A percentile compares a stretch with the other conserved stretches of the same genome.
Evolutionary conservation across 2,329 filamentous ascomycete genomes (phyloP).

Genomic region (Fusarium sp.): DNA sequence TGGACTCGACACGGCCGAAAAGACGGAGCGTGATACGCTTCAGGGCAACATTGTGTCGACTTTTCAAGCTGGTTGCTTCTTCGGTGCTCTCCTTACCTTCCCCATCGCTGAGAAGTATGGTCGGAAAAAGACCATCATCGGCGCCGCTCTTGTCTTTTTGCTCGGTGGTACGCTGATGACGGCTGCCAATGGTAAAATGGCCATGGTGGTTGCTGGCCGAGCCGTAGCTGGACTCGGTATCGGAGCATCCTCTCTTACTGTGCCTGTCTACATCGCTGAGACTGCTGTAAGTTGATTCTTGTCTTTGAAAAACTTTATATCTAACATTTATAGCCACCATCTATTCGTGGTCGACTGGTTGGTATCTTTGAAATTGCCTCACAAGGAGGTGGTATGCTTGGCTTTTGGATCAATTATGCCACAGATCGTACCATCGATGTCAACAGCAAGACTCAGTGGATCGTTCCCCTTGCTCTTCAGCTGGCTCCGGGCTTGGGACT

Average conservation of each 20-base stretch:
- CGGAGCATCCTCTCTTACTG: slow-evolving; percentile 62
- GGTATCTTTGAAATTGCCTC: slow-evolving; percentile 62
- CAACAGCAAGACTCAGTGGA: slow-evolving; percentile 55
- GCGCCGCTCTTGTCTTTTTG: slow-evolving; percentile 57
- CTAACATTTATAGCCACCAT: slow-evolving; percentile 52
- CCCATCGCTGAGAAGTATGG: slow-evolving; percentile 62
- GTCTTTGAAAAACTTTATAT: not conserved
- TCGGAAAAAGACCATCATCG: slow-evolving; percentile 59
- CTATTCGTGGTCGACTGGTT: slow-evolving; percentile 63
- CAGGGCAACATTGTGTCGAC: slow-evolving; percentile 56
- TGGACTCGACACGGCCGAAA: slow-evolving; percentile 43
- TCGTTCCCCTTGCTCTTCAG: slow-evolving; percentile 70
- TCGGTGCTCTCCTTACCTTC: slow-evolving; percentile 56
- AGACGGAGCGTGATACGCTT: slow-evolving; percentile 47
- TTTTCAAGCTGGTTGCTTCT: slow-evolving; percentile 56
- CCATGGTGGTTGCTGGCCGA: slow-evolving; percentile 60
- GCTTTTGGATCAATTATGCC: slow-evolving; percentile 55
- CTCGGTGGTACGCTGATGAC: slow-evolving; percentile 53
- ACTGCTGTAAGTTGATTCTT: slow-evolving; percentile 39
- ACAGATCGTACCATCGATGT: slow-evolving; percentile 46
- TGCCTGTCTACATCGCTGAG: slow-evolving; percentile 58
- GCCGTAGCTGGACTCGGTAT: slow-evolving; percentile 65
- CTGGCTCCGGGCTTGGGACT: slow-evolving; percentile 67
- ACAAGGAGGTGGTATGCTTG: slow-evolving; percentile 51
- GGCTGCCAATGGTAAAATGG: slow-evolving; percentile 48